Evolutionary conservation across 306 rosid genomes (phyloP), one percentile per base, ranked within the genome.

Genomic region (Fagus sylvatica): DNA sequence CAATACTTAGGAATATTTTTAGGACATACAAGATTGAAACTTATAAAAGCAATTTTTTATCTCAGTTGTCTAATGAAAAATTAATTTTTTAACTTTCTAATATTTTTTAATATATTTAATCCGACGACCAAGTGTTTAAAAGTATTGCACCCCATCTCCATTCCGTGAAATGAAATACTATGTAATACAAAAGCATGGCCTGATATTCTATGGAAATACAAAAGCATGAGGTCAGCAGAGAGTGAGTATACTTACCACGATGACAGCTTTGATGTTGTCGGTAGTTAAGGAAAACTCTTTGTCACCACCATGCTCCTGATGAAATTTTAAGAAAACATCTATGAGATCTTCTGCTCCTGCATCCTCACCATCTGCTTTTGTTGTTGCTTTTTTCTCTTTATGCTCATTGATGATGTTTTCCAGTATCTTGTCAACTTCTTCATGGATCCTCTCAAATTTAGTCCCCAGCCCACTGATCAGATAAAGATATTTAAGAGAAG

Each of bases 401-500:
- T 33, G 78, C 15, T 74, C 74, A 66, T 56, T 59, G 37, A 80
- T 67, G 11, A 68, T 80, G 53, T 15, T 74, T n/a, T 68, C 75
- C 61, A 65, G 1, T 3, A 80, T 55, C 32, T 64, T 74, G 36
- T 80, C 83, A n/a, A 53, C 17, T 28, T 19, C 13, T 34, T 56
- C 30, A 0, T 74, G 77, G 28, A 73, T 12, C 54, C 32, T 67
- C 72, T 82, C 81, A 53, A 87, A 60, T 79, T 74, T 82, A 34
- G 53, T 70, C 77, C 74, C 70, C 56, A 68, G 22, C 1, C 87
- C 82, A 36, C 72, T 56, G 5, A 80, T 0, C 0, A 19, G 28
- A 13, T 80, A 75, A 80, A 88, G 79, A 75, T 74, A 71, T 12
- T 70, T 78, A 15, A 61, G 69, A 0, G 88, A 87, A 60, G 90